Base-by-base conservation (phyloP, 345 rosid species). In the Crucihimalaya himalaica region DNA sequence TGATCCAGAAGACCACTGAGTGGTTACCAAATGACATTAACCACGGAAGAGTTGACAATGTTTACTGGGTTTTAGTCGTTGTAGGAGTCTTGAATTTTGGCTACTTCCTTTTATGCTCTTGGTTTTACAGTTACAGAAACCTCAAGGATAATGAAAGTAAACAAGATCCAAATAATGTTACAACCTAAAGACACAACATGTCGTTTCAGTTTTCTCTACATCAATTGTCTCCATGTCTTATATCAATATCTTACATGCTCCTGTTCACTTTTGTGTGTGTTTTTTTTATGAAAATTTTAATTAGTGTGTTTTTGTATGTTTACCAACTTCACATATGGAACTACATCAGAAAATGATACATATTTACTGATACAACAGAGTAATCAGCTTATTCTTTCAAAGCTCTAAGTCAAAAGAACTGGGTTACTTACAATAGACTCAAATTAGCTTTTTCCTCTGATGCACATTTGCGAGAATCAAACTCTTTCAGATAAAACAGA, bases 21-120 rank as follows among this genome's bases (percentile, higher is more conserved):
- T 84, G 90, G 90, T 66, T 83, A 46, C 88, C 81, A 0, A 61
- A 84, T 8, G 28, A 84, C n/a, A 75, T 86, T 6, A 80, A 84
- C 28, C 34, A 66, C 0, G 90, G 89, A 23, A 81, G 84, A 70
- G 47, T 85, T 6, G 83, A 82, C 39, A 58, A 68, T 52, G 66
- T 82, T 19, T 85, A 79, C 15, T 80, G 84, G 85, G 46, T 77
- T 68, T 67, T 85, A 28, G 68, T 46, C 13, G 71, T 58, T 23
- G 46, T 64, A 21, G 79, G 77, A 16, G 37, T 55, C 45, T 20
- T 81, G n/a, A 85, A 87, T 78, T 74, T 82, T 13, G 81, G 66
- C 2, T 87, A 85, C 46, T 84, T 63, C 51, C 58, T 85, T 3
- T 2, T 78, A 0, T 78, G 87, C 39, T 79, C 82, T 12, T 59